Evolutionary conservation across 2,329 filamentous ascomycete genomes (phyloP).

Genomic region (Pseudogymnoascus sp.): DNA sequence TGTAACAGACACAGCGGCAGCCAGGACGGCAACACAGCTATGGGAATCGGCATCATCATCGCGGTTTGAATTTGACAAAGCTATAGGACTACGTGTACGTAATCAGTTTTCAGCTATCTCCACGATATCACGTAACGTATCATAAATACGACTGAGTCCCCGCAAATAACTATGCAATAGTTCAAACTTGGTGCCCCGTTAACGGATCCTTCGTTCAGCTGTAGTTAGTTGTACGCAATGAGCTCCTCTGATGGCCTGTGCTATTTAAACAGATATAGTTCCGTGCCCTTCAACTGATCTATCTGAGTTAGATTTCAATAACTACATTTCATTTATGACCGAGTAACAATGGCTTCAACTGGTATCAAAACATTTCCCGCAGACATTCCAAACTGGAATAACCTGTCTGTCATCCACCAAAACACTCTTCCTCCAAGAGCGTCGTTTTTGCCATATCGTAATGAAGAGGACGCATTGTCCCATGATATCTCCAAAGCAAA

Average conservation of each 20-base stretch:
- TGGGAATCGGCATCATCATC: not conserved
- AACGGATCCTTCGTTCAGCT: not conserved
- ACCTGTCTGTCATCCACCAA: slow-evolving; percentile 51
- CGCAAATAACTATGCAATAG: not conserved
- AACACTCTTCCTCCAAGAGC: slow-evolving; percentile 52
- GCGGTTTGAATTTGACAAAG: not conserved
- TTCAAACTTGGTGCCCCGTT: not conserved
- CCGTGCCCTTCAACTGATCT: not conserved
- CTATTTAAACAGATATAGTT: not conserved
- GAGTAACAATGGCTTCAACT: not conserved
- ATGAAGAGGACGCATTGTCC: slow-evolving; percentile 41
- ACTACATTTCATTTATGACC: not conserved
- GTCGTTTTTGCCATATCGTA: slow-evolving; percentile 48
- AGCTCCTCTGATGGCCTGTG: not conserved
- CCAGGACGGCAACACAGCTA: not conserved
- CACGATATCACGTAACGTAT: not conserved
- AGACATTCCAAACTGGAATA: slow-evolving; percentile 50
- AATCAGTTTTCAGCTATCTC: not conserved
- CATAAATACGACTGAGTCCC: not conserved
- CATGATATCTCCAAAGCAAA: slow-evolving; percentile 35
- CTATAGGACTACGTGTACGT: not conserved
- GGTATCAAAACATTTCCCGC: slow-evolving; percentile 20
- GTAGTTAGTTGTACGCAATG: not conserved
- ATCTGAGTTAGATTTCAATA: not conserved
- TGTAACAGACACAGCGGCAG: not conserved